Evolutionary conservation across 1,284 basidiomycete species (phyloP).

Genomic region (Cerrena zonata): DNA sequence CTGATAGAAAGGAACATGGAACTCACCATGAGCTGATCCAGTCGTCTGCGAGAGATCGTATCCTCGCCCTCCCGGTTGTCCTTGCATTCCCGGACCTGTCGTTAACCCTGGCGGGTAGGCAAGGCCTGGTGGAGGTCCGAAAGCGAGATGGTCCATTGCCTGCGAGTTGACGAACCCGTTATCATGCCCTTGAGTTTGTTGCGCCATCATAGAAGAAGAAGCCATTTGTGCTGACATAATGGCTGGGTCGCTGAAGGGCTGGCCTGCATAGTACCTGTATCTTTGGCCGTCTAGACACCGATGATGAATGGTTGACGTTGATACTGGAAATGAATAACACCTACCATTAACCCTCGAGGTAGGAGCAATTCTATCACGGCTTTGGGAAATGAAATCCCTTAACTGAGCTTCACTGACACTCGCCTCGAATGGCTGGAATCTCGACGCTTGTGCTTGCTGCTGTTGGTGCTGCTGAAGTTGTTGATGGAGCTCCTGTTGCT

Average conservation of each 20-base stretch:
- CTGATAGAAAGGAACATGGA: constrained; percentile 39
- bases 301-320: constrained; percentile 46
- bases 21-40: constrained; percentile 62
- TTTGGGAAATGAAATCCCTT: constrained; percentile 66
- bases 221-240: constrained; percentile 73
- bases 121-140: constrained; percentile 63
- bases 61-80: constrained; percentile 18
- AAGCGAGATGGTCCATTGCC: constrained; percentile 29
- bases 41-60: constrained; percentile 30
- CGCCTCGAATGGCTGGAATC: constrained; percentile 55
- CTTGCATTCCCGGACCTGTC: constrained; percentile 15
- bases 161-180: constrained; percentile 20
- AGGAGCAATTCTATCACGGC: constrained; percentile 46
- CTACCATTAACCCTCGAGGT: constrained; percentile 41
- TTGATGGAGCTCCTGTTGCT: too few species aligned
- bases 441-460: constrained; percentile 29
- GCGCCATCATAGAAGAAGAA: constrained; percentile 29
- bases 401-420: constrained; percentile 66
- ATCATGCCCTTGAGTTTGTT: constrained; percentile 14
- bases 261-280: constrained; percentile 34
- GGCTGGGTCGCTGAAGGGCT: constrained; percentile 68
- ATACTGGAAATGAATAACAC: constrained; percentile 38
- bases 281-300: constrained; percentile 26
- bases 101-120: constrained; percentile 36
- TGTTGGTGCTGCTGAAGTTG: constrained; percentile 32